Conservation (phyloP, 148 eudicot genomes). For the Vaccinium darrowii region DNA sequence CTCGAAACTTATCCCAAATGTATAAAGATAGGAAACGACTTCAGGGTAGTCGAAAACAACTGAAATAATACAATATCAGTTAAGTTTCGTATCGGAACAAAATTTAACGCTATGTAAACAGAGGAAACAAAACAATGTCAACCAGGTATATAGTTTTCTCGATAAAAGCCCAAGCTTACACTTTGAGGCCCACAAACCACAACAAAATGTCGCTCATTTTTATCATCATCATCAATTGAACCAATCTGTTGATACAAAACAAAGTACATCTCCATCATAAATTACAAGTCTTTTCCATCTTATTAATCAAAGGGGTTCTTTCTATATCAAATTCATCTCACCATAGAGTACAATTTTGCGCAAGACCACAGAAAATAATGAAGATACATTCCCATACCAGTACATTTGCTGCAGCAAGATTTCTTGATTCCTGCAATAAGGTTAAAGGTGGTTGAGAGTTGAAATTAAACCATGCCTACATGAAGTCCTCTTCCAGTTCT, state of each 20-base stretch:
- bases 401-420: slow-evolving; percentile 5
- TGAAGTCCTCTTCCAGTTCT: slow-evolving; percentile 96
- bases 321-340: slow-evolving; percentile 11
- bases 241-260: not conserved
- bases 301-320: not conserved
- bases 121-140: not conserved
- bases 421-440: slow-evolving; percentile 14
- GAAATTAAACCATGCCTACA: slow-evolving; percentile 37
- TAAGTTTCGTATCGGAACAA: not conserved
- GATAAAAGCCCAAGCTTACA: not conserved
- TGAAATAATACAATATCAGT: not conserved
- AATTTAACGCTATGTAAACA: not conserved
- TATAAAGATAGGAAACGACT: not conserved
- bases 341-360: slow-evolving; percentile 2
- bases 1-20: not conserved
- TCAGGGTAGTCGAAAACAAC: not conserved
- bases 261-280: not conserved
- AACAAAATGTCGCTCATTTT: not conserved
- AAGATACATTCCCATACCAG: slow-evolving; percentile 1
- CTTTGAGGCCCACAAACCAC: not conserved
- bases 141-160: not conserved
- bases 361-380: slow-evolving; percentile 10
- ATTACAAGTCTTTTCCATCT: not conserved
- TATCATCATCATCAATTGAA: slow-evolving; percentile 13
- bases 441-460: not conserved